These are phyloP conservation scores for Cryptococcus deneoformans DNA, from an alignment of 1,284 basidiomycete species.

Conservation along the genomic window DNA sequence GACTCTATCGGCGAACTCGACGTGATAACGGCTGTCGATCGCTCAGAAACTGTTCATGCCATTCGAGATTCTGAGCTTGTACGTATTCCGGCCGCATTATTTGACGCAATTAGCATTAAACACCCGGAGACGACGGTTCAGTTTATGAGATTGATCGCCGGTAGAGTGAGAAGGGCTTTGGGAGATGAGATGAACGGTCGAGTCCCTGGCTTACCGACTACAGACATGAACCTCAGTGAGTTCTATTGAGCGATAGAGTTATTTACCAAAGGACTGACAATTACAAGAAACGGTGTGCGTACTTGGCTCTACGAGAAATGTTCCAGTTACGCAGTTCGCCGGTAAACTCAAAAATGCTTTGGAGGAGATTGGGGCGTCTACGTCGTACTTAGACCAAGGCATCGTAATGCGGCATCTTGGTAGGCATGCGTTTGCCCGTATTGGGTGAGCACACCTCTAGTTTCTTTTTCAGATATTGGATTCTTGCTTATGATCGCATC, in stretches of 20 bases:
- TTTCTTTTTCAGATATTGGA: not conserved
- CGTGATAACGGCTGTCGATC: slow-evolving; percentile 87
- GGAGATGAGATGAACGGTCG: slow-evolving; percentile 52
- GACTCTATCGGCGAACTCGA: slow-evolving; percentile 76
- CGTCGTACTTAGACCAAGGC: slow-evolving; percentile 85
- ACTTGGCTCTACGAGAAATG: slow-evolving; percentile 61
- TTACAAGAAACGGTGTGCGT: slow-evolving; percentile 46
- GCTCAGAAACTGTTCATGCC: slow-evolving; percentile 90
- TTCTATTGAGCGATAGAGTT: slow-evolving; percentile 60
- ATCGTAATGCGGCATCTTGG: slow-evolving; percentile 87
- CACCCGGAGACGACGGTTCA: slow-evolving; percentile 96
- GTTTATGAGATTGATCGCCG: slow-evolving; percentile 91
- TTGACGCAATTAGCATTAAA: slow-evolving; percentile 90
- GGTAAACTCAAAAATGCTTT: slow-evolving; percentile 81
- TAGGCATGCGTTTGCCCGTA: slow-evolving; percentile 85
- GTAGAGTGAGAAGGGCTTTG: slow-evolving; percentile 80
- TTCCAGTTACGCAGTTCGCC: slow-evolving; percentile 84
- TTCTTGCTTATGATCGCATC: not conserved
- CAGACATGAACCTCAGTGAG: slow-evolving; percentile 77
- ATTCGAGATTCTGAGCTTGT: slow-evolving; percentile 99
- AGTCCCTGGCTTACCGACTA: slow-evolving; percentile 25
- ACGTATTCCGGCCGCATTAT: slow-evolving; percentile 93
- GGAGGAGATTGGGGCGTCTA: slow-evolving; percentile 82
- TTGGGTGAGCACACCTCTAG: slow-evolving; percentile 53
- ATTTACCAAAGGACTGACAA: not conserved